phyloP scores from a whole-genome alignment of 768 basidiomycete species.

The Agrocybe chaxingu region DNA sequence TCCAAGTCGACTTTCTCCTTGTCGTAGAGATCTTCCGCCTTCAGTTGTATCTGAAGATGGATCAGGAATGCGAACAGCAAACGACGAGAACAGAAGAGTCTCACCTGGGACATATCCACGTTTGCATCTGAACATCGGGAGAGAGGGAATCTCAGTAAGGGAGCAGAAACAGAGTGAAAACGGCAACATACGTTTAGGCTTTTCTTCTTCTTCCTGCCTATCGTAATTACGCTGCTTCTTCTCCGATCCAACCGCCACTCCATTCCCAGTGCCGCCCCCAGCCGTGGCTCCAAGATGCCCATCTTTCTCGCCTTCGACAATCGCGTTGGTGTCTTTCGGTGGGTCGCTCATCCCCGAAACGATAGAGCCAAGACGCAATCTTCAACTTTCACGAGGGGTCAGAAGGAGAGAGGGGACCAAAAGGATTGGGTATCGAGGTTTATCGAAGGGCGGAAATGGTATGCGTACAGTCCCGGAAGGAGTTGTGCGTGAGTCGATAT shows the following conservation, averaged over 20 bases:
- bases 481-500: too few species aligned
- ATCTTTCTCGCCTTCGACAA: too few species aligned
- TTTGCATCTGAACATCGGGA: slow-evolving; percentile 56
- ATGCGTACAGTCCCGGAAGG: too few species aligned
- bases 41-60: slow-evolving; percentile 65
- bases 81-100: slow-evolving; percentile 9
- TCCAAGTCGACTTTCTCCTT: slow-evolving; percentile 99
- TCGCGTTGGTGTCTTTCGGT: too few species aligned
- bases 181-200: slow-evolving; percentile 55
- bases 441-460: too few species aligned
- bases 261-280: too few species aligned
- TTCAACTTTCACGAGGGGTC: too few species aligned
- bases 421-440: too few species aligned
- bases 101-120: slow-evolving; percentile 77
- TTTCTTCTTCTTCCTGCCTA: slow-evolving; percentile 68
- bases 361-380: too few species aligned
- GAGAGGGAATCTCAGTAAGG: slow-evolving; percentile 12
- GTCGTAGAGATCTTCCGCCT: slow-evolving; percentile 91
- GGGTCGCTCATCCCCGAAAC: too few species aligned
- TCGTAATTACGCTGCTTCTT: slow-evolving; percentile 81
- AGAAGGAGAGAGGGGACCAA: too few species aligned
- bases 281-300: too few species aligned
- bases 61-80: neutral
- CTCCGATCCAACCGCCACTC: slow-evolving; percentile 18
- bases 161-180: slow-evolving; percentile 9